These are phyloP conservation scores for Clavispora carvajalis DNA, from an alignment of 805 yeast species.

Conservation along the genomic window DNA sequence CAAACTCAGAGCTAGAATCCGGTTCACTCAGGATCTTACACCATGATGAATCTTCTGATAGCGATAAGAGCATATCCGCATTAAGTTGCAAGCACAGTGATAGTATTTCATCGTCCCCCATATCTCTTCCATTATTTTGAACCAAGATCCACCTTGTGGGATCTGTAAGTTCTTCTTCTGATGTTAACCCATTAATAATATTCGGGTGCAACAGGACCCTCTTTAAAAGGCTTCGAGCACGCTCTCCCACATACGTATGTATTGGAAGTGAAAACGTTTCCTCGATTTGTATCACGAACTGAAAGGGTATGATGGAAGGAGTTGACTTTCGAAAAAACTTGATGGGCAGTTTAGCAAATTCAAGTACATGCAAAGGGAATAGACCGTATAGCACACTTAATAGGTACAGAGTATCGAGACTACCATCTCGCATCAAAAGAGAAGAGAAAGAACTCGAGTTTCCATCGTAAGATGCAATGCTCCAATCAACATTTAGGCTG, in stretches of 20 bases:
- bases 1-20: background rate
- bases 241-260: background rate
- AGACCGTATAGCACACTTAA: conserved; percentile 52
- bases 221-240: conserved; percentile 12
- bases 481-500: conserved; percentile 13
- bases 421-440: conserved; percentile 7
- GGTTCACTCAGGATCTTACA: background rate
- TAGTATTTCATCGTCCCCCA: conserved; percentile 17
- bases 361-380: conserved; percentile 46
- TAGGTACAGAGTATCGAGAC: conserved; percentile 29
- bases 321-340: conserved; percentile 22
- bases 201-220: conserved; percentile 47
- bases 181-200: conserved; percentile 25
- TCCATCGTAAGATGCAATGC: conserved; percentile 11
- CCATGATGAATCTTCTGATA: conserved; percentile 9
- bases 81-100: conserved; percentile 17
- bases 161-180: conserved; percentile 16
- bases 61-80: conserved; percentile 12
- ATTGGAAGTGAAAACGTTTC: background rate
- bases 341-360: conserved; percentile 39
- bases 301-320: conserved; percentile 11
- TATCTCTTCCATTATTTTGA: conserved; percentile 6
- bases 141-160: conserved; percentile 19
- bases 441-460: background rate
- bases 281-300: conserved; percentile 7